phyloP scores from a whole-genome alignment of 2,329 filamentous ascomycete species.

The Fusarium pseudonygamai region DNA sequence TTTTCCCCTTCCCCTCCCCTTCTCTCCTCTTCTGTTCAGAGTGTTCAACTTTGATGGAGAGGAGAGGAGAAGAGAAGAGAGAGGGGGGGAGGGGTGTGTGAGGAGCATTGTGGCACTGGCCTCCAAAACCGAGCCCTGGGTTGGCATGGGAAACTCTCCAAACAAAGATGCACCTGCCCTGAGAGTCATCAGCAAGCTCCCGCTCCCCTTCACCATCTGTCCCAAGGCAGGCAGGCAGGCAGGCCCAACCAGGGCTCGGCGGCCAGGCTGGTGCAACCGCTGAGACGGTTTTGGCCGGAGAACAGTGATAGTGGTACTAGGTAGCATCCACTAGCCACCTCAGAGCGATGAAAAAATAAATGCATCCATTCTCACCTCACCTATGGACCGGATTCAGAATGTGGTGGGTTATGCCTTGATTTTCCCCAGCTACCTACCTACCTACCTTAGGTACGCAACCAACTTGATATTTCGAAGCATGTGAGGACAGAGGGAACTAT shows the following conservation, averaged over 20 bases:
- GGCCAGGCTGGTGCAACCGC: conserved; percentile 18
- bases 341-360: not conserved
- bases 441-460: not conserved
- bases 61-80: not conserved
- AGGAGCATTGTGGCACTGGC: conserved; percentile 3
- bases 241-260: not conserved
- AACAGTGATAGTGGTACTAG: not conserved
- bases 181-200: conserved; percentile 33
- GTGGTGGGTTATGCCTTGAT: not conserved
- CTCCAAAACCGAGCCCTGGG: conserved; percentile 8
- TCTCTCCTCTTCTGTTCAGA: not conserved
- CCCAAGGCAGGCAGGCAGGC: not conserved
- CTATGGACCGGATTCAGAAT: not conserved
- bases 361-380: not conserved
- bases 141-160: conserved; percentile 20
- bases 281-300: conserved; percentile 20
- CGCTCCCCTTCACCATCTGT: conserved; percentile 27
- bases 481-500: not conserved
- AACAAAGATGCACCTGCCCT: conserved; percentile 33
- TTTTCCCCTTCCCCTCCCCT: not conserved
- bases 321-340: conserved; percentile 1
- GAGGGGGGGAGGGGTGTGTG: not conserved
- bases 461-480: not conserved
- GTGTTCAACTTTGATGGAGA: not conserved
- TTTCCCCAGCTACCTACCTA: not conserved